Evolutionary conservation across 1,139 yeast species (phyloP), one percentile per base, ranked within the genome.

Genomic region (Meyerozyma elateridarum): DNA sequence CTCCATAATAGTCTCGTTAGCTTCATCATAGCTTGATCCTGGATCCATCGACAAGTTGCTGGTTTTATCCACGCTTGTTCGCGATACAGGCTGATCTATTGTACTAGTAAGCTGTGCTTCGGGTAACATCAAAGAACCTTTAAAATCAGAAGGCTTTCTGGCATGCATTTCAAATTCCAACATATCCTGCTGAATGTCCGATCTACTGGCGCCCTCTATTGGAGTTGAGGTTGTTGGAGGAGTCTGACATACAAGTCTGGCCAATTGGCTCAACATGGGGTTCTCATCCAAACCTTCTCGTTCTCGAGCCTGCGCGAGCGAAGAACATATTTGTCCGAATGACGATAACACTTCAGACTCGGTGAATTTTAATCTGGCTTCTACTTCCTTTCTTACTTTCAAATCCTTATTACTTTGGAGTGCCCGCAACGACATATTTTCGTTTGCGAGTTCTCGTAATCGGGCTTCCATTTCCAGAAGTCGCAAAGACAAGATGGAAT

Each of bases 381-480:
- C 27, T 11, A 24, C 27, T 24, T 24, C 27, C 8, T 15, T 24
- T 18, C 18, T 13, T 18, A 24, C 27, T 13, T 24, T 18, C 12
- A 24, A 5, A 6, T 24, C 27, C 17, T 24, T 24, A 6, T n/a
- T 7, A 18, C 8, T 24, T 8, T 18, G 27, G 8, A 24, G 27
- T 5, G 27, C 12, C 12, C 27, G 9, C n/a, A 24, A 18, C 2
- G 27, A 4, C 27, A 24, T 24, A 8, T 24, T 24, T 14, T 24
- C 27, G 27, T 24, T 15, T 7, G 17, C 18, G 11, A 24, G 4
- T 11, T 7, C 15, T 17, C 8, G 14, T 6, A 24, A 15, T 25
- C 32, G 68, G 9, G 53, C 45, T 46, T 79, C 85, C 52, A 80
- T 52, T 17, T 69, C 75, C 2, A 68, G 54, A 12, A 79, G 59